Percentiles rank a stretch among this genome's conserved stretches.
Evolutionary conservation across 2,329 filamentous ascomycete species (phyloP).

Genomic region (Exophiala phaeomuriformis): DNA sequence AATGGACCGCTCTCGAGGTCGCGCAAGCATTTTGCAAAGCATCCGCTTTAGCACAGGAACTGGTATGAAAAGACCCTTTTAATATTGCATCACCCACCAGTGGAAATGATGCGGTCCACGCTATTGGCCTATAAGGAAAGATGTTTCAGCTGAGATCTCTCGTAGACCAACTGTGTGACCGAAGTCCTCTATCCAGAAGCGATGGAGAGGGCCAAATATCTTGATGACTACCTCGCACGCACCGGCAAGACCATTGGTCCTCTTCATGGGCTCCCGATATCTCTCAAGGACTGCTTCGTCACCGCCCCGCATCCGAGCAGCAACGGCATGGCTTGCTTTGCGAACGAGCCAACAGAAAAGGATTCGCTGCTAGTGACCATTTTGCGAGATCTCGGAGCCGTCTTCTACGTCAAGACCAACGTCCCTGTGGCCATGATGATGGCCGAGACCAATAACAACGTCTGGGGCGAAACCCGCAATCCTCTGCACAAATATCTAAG

Average conservation of each 20-base stretch:
- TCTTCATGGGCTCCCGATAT: constrained; percentile 54
- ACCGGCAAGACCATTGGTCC: constrained; percentile 49
- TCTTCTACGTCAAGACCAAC: constrained; percentile 50
- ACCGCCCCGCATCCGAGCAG: constrained; percentile 30
- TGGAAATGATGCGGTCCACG: no score
- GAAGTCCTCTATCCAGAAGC: constrained; percentile 52
- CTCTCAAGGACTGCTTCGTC: constrained; percentile 48
- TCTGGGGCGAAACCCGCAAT: constrained; percentile 39
- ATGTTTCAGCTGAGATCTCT: not conserved
- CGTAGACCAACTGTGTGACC: constrained; percentile 53
- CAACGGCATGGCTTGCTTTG: constrained; percentile 34
- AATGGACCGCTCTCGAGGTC: constrained; percentile 49
- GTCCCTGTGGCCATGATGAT: constrained; percentile 45
- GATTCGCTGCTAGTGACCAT: constrained; percentile 33
- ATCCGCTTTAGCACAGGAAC: constrained; percentile 30
- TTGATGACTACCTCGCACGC: constrained; percentile 46
- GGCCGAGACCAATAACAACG: constrained; percentile 38
- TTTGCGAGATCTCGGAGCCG: constrained; percentile 38
- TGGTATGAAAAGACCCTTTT: constrained; percentile 35
- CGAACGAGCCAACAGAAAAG: constrained; percentile 30
- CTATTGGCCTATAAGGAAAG: not conserved
- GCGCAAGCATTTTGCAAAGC: constrained; percentile 50
- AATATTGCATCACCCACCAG: no score
- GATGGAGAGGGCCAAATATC: constrained; percentile 44
- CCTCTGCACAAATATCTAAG: constrained; percentile 32